Evolutionary conservation across 768 basidiomycete genomes (phyloP).

Genomic region (Strobilomyces dryophilus): DNA sequence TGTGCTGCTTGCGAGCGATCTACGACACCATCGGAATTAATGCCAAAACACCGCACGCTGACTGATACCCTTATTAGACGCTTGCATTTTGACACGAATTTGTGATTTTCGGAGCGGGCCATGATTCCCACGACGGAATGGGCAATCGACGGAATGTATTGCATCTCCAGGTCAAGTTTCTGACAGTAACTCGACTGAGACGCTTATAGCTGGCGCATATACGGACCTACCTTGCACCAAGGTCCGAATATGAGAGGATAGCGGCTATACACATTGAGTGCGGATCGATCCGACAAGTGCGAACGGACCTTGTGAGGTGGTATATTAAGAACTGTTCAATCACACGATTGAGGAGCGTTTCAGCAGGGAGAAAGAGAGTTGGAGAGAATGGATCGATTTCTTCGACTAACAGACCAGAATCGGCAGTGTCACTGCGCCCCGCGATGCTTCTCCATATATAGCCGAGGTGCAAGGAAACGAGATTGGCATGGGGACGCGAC

Average conservation of each 20-base stretch:
- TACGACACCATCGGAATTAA: slow-evolving; percentile 16
- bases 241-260: slow-evolving; percentile 77
- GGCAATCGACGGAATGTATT: slow-evolving; percentile 46
- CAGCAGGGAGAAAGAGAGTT: slow-evolving; percentile 52
- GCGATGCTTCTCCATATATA: slow-evolving; percentile 36
- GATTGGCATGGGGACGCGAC: slow-evolving; percentile 27
- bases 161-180: slow-evolving; percentile 55
- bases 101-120: slow-evolving; percentile 44
- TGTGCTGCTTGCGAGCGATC: slow-evolving; percentile 23
- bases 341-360: slow-evolving; percentile 48
- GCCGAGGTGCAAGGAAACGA: slow-evolving; percentile 37
- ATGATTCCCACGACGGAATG: slow-evolving; percentile 49
- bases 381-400: slow-evolving; percentile 48
- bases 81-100: slow-evolving; percentile 43
- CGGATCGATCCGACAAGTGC: slow-evolving; percentile 9
- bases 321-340: slow-evolving; percentile 50
- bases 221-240: slow-evolving; percentile 51
- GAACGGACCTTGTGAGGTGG: slow-evolving; percentile 55
- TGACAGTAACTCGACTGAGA: slow-evolving; percentile 23
- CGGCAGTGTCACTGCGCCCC: slow-evolving; percentile 1
- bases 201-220: slow-evolving; percentile 5
- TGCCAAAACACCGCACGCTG: neutral
- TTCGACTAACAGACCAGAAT: slow-evolving; percentile 28
- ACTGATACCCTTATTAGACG: slow-evolving; percentile 46
- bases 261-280: slow-evolving; percentile 40